phyloP scores from a whole-genome alignment of 1,284 basidiomycete genomes.

The Sanghuangporus weigelae region DNA sequence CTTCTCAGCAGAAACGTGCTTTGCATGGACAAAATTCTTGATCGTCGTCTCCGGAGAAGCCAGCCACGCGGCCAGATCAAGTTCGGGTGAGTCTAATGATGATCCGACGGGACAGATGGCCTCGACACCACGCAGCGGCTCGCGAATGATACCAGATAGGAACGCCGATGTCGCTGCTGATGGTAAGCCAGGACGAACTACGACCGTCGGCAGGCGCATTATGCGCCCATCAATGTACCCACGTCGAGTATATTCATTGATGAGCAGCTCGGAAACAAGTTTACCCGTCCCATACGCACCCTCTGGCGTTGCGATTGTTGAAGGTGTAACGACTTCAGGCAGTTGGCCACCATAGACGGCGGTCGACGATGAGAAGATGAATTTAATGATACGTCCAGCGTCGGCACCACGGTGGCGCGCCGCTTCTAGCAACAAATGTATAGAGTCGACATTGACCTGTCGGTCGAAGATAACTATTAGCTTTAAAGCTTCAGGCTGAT shows the following conservation, averaged over 20 bases:
- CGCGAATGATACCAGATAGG: constrained; percentile 59
- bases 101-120: constrained; percentile 51
- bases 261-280: constrained; percentile 52
- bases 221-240: constrained; percentile 59
- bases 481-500: neutral
- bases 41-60: constrained; percentile 49
- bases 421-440: constrained; percentile 46
- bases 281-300: constrained; percentile 57
- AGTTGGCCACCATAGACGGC: constrained; percentile 62
- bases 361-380: constrained; percentile 57
- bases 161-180: constrained; percentile 55
- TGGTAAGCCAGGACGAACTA: constrained; percentile 53
- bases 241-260: constrained; percentile 61
- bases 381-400: constrained; percentile 35
- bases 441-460: constrained; percentile 60
- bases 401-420: constrained; percentile 36
- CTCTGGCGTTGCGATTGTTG: constrained; percentile 52
- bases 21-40: constrained; percentile 49
- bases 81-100: constrained; percentile 36
- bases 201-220: constrained; percentile 57
- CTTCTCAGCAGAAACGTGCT: constrained; percentile 40
- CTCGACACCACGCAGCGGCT: constrained; percentile 50
- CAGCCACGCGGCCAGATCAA: constrained; percentile 48
- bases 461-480: neutral
- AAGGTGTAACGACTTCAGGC: constrained; percentile 43